Evolutionary conservation across 306 rosid species (phyloP).

Genomic region (Quercus mongolica): DNA sequence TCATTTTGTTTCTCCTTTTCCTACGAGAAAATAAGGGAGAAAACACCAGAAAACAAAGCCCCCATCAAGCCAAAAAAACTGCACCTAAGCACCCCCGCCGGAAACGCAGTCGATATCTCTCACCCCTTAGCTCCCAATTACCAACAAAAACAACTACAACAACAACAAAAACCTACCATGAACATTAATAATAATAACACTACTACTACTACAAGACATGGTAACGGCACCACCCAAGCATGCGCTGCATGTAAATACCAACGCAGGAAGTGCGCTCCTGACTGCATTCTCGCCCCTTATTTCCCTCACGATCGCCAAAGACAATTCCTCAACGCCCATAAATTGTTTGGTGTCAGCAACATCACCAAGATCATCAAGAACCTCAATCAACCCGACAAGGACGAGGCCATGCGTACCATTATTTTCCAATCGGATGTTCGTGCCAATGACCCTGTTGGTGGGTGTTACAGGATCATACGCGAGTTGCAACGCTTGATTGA

Average conservation of each 20-base stretch:
- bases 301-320: constrained; percentile 66
- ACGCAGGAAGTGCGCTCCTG: constrained; percentile 68
- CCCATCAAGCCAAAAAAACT: constrained; percentile 16
- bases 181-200: not conserved
- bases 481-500: constrained; percentile 41
- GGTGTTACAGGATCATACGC: constrained; percentile 36
- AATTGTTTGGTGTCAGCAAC: constrained; percentile 74
- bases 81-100: constrained; percentile 54
- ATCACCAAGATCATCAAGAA: constrained; percentile 47
- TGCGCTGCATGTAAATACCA: constrained; percentile 88
- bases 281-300: constrained; percentile 77
- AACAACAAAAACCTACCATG: not conserved
- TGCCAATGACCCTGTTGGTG: constrained; percentile 68
- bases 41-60: constrained; percentile 28
- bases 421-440: constrained; percentile 65
- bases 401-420: constrained; percentile 52
- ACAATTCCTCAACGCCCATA: constrained; percentile 69
- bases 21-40: constrained; percentile 28
- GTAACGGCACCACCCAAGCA: constrained; percentile 58
- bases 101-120: constrained; percentile 71
- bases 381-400: constrained; percentile 22
- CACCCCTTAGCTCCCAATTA: constrained; percentile 15
- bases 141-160: not conserved
- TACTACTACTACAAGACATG: constrained; percentile 15
- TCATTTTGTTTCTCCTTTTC: not conserved